Conservation (phyloP, 1,284 basidiomycete genomes). For the Anthracocystis setariae region DNA sequence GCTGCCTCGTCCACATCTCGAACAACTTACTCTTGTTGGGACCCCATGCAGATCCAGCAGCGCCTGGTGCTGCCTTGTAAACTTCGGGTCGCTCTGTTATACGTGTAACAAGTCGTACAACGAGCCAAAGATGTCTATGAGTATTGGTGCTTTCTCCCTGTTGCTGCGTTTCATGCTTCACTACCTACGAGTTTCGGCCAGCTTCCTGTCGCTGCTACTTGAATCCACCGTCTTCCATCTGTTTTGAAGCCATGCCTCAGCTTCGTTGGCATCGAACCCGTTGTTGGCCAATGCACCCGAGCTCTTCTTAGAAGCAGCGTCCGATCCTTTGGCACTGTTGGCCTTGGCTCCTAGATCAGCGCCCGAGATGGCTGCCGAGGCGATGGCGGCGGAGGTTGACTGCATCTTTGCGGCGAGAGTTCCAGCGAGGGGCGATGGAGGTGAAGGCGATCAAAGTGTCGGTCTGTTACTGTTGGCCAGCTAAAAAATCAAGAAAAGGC, state of each 20-base stretch:
- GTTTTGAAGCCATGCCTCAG: slow-evolving; percentile 36
- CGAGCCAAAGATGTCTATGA: background rate
- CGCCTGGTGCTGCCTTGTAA: slow-evolving; percentile 40
- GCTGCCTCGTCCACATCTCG: background rate
- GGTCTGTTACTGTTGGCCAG: background rate
- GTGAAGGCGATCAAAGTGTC: background rate
- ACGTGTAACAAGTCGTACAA: background rate
- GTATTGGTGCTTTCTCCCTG: background rate
- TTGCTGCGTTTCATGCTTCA: background rate
- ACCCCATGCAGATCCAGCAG: slow-evolving; percentile 41
- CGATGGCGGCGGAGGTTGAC: slow-evolving; percentile 43
- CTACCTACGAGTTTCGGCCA: slow-evolving; percentile 31
- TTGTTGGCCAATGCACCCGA: slow-evolving; percentile 11
- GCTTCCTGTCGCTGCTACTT: slow-evolving; percentile 16
- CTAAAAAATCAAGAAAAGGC: background rate
- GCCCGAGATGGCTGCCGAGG: slow-evolving; percentile 39
- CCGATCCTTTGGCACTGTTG: slow-evolving; percentile 35
- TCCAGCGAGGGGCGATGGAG: no score
- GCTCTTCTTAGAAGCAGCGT: slow-evolving; percentile 22
- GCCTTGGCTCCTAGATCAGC: slow-evolving; percentile 35
- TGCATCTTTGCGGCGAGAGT: slow-evolving; percentile 17
- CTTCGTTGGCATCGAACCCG: slow-evolving; percentile 38
- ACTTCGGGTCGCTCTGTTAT: slow-evolving; percentile 38
- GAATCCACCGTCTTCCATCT: slow-evolving; percentile 37
- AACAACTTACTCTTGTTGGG: slow-evolving; percentile 45